These are phyloP conservation scores for Barbarea vulgaris DNA, from an alignment of 345 rosid species.

Conservation along the genomic window DNA sequence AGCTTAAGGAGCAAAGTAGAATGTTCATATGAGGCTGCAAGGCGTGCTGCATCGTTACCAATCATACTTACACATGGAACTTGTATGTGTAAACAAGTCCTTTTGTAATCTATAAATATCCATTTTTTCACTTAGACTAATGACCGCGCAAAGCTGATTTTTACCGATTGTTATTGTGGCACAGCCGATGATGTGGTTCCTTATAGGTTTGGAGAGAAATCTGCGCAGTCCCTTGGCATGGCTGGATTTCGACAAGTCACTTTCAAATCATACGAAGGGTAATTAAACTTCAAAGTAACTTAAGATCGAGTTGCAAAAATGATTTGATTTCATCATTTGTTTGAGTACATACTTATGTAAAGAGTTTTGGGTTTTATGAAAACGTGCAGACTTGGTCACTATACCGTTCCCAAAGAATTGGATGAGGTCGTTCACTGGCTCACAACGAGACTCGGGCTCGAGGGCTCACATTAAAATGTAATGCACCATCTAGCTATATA, in stretches of 20 bases:
- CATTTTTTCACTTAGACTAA: neutral
- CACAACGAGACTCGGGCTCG: conserved; percentile 66
- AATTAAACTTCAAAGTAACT: conserved; percentile 1
- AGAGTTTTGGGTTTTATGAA: conserved; percentile 1
- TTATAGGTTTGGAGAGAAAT: conserved; percentile 75
- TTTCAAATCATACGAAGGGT: conserved; percentile 82
- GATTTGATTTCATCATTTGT: neutral
- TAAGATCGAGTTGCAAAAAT: neutral
- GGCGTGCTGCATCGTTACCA: conserved; percentile 72
- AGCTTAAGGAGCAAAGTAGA: conserved; percentile 59
- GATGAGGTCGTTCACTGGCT: conserved; percentile 82
- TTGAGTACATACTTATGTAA: conserved; percentile 16
- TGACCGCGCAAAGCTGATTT: conserved; percentile 10
- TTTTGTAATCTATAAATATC: neutral
- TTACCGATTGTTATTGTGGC: conserved; percentile 10
- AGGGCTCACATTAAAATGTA: conserved; percentile 54
- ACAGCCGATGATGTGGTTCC: conserved; percentile 85
- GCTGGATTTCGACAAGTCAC: conserved; percentile 73
- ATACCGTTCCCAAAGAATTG: conserved; percentile 85
- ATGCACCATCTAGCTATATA: conserved; percentile 26
- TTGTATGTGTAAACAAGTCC: conserved; percentile 42
- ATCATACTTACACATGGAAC: conserved; percentile 66
- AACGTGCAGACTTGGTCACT: conserved; percentile 82
- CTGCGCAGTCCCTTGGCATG: conserved; percentile 56
- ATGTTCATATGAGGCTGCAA: conserved; percentile 62